These are phyloP conservation scores for Orbilia javanica DNA, from an alignment of 2,329 filamentous ascomycete species.

Conservation along the genomic window DNA sequence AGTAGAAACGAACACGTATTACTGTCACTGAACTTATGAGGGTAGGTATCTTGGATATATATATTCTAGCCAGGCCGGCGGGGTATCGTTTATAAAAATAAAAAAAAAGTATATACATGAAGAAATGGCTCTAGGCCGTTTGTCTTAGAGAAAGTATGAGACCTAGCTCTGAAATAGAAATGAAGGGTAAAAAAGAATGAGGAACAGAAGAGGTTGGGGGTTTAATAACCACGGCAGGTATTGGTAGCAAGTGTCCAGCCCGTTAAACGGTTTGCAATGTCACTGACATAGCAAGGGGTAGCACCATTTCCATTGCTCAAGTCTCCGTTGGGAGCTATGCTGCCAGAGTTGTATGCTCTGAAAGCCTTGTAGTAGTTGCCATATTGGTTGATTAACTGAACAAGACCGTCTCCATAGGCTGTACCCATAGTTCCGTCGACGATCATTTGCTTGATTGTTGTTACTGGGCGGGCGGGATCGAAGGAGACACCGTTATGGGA, in stretches of 20 bases:
- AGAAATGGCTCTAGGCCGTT: slow-evolving; percentile 9
- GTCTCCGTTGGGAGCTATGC: slow-evolving; percentile 63
- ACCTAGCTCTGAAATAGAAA: slow-evolving; percentile 6
- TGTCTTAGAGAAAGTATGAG: slow-evolving; percentile 6
- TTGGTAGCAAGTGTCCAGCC: slow-evolving; percentile 62
- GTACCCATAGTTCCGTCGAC: slow-evolving; percentile 63
- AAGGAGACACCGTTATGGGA: slow-evolving; percentile 64
- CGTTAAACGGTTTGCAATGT: slow-evolving; percentile 65
- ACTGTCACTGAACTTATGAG: neutral
- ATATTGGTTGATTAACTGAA: slow-evolving; percentile 61
- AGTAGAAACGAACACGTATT: no score
- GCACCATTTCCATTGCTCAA: slow-evolving; percentile 65
- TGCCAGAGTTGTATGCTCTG: slow-evolving; percentile 66
- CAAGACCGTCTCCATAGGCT: slow-evolving; percentile 61
- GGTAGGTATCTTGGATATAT: neutral
- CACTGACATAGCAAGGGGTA: slow-evolving; percentile 65
- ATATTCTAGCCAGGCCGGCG: neutral
- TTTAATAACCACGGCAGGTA: slow-evolving; percentile 30
- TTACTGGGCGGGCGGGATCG: slow-evolving; percentile 54
- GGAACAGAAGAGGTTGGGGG: neutral
- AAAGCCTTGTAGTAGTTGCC: slow-evolving; percentile 65
- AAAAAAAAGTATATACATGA: slow-evolving; percentile 19
- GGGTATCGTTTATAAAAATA: slow-evolving; percentile 10
- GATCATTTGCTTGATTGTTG: slow-evolving; percentile 63
- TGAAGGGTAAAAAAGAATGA: neutral